Percentiles rank a stretch among this genome's conserved stretches.
Conservation (phyloP, 1,284 basidiomycete species). For the Coniophora puteana region DNA sequence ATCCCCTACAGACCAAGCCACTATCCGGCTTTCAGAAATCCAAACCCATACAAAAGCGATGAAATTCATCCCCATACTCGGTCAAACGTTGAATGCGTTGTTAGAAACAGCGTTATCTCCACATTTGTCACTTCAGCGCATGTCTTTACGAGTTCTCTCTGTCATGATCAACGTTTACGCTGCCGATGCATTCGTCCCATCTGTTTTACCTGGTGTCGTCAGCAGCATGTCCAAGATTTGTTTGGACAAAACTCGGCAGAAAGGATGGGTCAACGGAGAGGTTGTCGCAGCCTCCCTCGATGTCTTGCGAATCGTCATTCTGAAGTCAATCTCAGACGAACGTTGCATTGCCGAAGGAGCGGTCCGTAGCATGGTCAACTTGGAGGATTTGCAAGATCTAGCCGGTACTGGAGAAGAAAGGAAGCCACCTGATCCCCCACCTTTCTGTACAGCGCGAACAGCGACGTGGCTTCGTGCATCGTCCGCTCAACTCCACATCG, state of each 20-base stretch:
- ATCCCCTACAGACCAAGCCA: constrained; percentile 18
- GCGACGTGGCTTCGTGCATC: constrained; percentile 60
- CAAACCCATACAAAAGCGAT: constrained; percentile 42
- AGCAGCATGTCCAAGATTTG: constrained; percentile 72
- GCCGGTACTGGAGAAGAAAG: constrained; percentile 8
- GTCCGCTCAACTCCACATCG: constrained; percentile 67
- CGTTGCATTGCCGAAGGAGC: constrained; percentile 62
- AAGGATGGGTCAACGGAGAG: constrained; percentile 63
- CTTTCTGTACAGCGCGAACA: constrained; percentile 46
- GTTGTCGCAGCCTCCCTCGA: constrained; percentile 57
- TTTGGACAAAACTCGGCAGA: constrained; percentile 46
- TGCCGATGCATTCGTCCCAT: constrained; percentile 57
- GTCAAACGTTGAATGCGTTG: constrained; percentile 76
- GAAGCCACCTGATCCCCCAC: constrained; percentile 19
- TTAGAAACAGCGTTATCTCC: constrained; percentile 53
- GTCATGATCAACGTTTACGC: constrained; percentile 61
- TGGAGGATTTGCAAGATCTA: constrained; percentile 48
- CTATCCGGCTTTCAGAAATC: constrained; percentile 40
- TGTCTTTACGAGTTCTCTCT: constrained; percentile 59
- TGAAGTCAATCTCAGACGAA: constrained; percentile 59
- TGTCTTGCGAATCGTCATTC: constrained; percentile 52
- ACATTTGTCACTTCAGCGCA: constrained; percentile 57
- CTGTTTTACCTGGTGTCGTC: constrained; percentile 78
- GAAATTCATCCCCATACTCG: constrained; percentile 73
- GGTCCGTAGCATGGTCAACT: constrained; percentile 46